Evolutionary conservation across 164 flowering plant species (phyloP), one percentile per base, ranked within the genome.

Genomic region (Magnolia kwangsiensis): DNA sequence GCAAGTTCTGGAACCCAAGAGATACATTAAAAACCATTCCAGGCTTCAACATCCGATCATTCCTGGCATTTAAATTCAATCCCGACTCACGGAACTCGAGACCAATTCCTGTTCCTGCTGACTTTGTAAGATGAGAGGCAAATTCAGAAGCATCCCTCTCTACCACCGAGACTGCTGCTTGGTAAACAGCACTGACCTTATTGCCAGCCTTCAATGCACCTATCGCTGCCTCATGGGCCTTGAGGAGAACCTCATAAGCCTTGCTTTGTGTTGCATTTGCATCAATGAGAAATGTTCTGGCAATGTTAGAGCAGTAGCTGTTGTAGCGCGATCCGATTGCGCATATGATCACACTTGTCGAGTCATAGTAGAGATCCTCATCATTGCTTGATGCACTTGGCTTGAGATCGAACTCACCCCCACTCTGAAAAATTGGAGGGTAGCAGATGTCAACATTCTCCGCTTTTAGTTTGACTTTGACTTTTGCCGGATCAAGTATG

Each of bases 351-450:
- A 90, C 92, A 72, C 96, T 90, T 1, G 91, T 80, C 7, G 97
- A 83, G 64, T 93, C 93, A 82, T 88, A 91, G 79, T 84, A 88
- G 14, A 91, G 84, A 63, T 72, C 6, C 7, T 91, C 90, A 74
- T 93, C 93, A 80, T 91, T 88, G 84, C 94, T 93, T 4, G 91
- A 78, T 37, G 97, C 95, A 83, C 89, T 92, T 0, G 95, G 97
- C 76, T 75, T 88, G 51, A 94, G 89, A 84, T 94, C 93, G 81
- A 90, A 93, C 70, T 83, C 76, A 19, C 93, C 95, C 2, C 98
- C 95, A 73, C 98, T 93, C 78, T 92, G 95, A 79, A 94, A 89
- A 2, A 92, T 94, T 0, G 98, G 98, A 69, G 95, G 97, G 80
- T 91, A 94, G 74, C 98, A 94, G 19, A 92, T 94, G 79, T 91